A percentile compares a stretch with the other conserved stretches of the same genome.
Evolutionary conservation across 345 rosid species (phyloP).

Genomic region (Moricandia arvensis): DNA sequence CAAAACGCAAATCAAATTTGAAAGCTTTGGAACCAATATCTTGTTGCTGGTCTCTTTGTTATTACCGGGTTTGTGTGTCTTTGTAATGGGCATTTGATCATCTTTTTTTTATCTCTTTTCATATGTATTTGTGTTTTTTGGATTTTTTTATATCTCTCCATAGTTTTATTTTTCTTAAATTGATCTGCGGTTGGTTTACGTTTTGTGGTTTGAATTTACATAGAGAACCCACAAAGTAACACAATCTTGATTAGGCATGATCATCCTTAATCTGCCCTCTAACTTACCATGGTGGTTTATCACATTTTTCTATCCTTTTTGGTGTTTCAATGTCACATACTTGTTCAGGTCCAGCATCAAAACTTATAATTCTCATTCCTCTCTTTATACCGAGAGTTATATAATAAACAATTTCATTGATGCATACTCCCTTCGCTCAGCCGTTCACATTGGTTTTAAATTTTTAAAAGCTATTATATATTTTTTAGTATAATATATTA

Average conservation of each 20-base stretch:
- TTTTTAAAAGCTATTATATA: too few species aligned
- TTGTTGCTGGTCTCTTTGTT: conserved; percentile 19
- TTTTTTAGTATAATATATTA: too few species aligned
- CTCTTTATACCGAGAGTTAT: not conserved
- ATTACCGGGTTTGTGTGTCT: conserved; percentile 17
- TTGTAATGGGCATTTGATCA: conserved; percentile 26
- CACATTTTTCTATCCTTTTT: not conserved
- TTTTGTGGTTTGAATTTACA: not conserved
- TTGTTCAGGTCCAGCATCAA: not conserved
- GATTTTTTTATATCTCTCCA: not conserved
- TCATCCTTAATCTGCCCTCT: not conserved
- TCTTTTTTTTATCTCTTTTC: not conserved
- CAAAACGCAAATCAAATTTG: conserved; percentile 19
- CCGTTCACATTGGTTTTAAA: too few species aligned
- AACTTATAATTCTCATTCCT: not conserved
- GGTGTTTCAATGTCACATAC: not conserved
- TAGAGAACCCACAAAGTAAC: not conserved
- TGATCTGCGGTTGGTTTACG: not conserved
- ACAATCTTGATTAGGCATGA: not conserved
- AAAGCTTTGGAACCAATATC: conserved; percentile 18
- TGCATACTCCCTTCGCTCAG: too few species aligned
- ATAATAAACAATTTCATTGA: not conserved
- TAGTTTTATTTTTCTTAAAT: not conserved
- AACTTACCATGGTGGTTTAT: not conserved
- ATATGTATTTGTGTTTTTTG: conserved; percentile 18